Base-by-base conservation (phyloP, 2,329 filamentous ascomycete species). In the Trichophyton simii region DNA sequence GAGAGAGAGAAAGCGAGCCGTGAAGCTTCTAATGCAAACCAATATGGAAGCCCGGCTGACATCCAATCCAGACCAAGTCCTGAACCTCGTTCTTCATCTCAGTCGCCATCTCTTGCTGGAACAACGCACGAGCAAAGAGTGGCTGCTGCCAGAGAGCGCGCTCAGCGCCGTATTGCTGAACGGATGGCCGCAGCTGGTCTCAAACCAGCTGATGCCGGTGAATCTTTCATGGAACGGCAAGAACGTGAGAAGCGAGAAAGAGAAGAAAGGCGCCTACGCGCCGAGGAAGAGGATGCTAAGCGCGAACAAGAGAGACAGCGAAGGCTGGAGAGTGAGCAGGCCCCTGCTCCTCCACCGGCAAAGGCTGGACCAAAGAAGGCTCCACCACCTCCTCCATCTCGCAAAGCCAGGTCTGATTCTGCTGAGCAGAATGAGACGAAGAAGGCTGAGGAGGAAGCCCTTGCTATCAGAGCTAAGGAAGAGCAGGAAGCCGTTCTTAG, bases 91-190 rank as follows among this genome's bases (percentile, higher is more conserved):
- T 74, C 79, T 9, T 71, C 73, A 6, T 78, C 78, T 20, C 82
- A 83, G 34, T 83, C 85, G 1, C 87, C 87, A 0, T 95, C 95
- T 71, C 82, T 89, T 1, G 83, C 89, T 3, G 95, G 94, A 72
- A 89, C 88, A 75, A 96, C 91, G 0, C 87, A 91, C 0, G 91
- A 97, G 73, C 92, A 99, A 70, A 85, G 94, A 61, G 91, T 95
- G 41, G 91, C 92, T 3, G 96, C 95, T 70, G 96, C 97, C 71
- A 95, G 95, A 72, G 91, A 96, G 73, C 92, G 96, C 72, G 95
- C 94, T 7, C 91, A 97, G 73, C 89, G 92, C 71, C 89, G 92
- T 63, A 97, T 99, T 87, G 92, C 94, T 41, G 94, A 97, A 74
- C 87, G 94, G 63, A 83, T 99, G 69, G 94, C 94, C 63, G 92